phyloP scores from a whole-genome alignment of 2,329 filamentous ascomycete species.

The Niveomyces coronatus region DNA sequence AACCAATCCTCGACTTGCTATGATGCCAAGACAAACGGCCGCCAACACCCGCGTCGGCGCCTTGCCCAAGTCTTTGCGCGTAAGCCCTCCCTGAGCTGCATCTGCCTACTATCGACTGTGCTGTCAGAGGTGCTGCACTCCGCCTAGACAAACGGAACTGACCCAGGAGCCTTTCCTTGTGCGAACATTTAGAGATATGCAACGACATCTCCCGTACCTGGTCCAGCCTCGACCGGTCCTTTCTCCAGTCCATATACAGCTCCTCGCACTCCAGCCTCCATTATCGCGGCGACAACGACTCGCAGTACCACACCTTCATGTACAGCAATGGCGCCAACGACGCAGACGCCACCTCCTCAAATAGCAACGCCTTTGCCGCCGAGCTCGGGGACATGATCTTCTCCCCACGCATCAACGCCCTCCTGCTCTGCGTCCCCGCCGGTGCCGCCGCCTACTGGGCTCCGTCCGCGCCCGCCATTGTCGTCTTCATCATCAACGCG shows the following conservation, averaged over 20 bases:
- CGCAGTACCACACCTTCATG: slow-evolving; percentile 6
- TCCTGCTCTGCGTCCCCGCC: slow-evolving; percentile 61
- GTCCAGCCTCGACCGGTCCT: slow-evolving; percentile 4
- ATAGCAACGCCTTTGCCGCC: background rate
- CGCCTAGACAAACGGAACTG: background rate
- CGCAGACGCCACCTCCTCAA: background rate
- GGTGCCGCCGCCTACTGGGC: slow-evolving; percentile 46
- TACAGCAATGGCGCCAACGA: background rate
- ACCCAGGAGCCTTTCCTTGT: background rate
- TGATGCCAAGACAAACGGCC: slow-evolving; percentile 1
- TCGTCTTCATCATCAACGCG: slow-evolving; percentile 49
- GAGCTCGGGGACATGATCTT: slow-evolving; percentile 16
- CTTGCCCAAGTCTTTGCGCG: slow-evolving; percentile 5
- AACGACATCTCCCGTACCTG: slow-evolving; percentile 5
- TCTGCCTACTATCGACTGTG: too few species aligned
- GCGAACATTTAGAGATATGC: background rate
- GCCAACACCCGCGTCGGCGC: slow-evolving; percentile 1
- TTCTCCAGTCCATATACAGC: background rate
- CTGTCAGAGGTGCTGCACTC: too few species aligned
- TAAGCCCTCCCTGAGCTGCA: slow-evolving; percentile 1
- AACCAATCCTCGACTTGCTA: background rate
- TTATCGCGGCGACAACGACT: background rate
- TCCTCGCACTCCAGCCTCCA: background rate
- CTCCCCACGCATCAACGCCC: slow-evolving; percentile 47
- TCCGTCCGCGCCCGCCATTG: slow-evolving; percentile 23